Percentiles rank a stretch among this genome's conserved stretches.
Evolutionary conservation across 495 filamentous ascomycete genomes (phyloP).

Genomic region (Articulospora tetracladia): DNA sequence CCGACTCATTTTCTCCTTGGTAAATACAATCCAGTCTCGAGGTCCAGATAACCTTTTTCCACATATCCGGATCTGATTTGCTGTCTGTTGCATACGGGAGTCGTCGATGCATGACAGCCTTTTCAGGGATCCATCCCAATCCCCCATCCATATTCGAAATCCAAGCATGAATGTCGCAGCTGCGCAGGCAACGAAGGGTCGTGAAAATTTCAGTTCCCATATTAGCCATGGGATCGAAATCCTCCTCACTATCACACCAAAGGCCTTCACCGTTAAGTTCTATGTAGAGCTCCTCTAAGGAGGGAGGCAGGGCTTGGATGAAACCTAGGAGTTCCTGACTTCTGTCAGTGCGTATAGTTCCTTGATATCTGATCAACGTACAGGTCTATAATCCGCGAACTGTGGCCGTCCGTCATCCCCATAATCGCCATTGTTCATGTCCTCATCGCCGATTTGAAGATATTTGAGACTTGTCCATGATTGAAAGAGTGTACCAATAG

Average conservation of each 20-base stretch:
- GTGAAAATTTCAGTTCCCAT: constrained; percentile 9
- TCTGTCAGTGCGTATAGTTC: not conserved
- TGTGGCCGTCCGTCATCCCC: not conserved
- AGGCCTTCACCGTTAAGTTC: constrained; percentile 7
- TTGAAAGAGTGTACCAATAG: constrained; percentile 7
- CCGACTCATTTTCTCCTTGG: not conserved
- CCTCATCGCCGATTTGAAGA: constrained; percentile 6
- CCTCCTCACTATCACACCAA: constrained; percentile 2
- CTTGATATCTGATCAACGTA: not conserved
- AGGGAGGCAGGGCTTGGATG: constrained; percentile 9
- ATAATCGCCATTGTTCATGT: not conserved
- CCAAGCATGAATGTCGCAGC: constrained; percentile 15
- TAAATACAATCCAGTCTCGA: constrained; percentile 11
- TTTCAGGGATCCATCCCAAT: constrained; percentile 4
- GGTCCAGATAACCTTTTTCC: constrained; percentile 12
- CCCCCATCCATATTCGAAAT: constrained; percentile 11
- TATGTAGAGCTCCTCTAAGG: constrained; percentile 9
- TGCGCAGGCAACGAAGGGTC: constrained; percentile 1
- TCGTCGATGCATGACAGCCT: constrained; percentile 9
- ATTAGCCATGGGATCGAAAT: constrained; percentile 9
- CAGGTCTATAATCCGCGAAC: constrained; percentile 5
- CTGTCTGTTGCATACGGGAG: not conserved
- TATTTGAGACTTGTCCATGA: constrained; percentile 16
- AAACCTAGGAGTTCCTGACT: constrained; percentile 8
- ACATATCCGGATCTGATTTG: not conserved